Evolutionary conservation across 495 filamentous ascomycete species (phyloP), one percentile per base, ranked within the genome.

Genomic region (Rhypophila decipiens): DNA sequence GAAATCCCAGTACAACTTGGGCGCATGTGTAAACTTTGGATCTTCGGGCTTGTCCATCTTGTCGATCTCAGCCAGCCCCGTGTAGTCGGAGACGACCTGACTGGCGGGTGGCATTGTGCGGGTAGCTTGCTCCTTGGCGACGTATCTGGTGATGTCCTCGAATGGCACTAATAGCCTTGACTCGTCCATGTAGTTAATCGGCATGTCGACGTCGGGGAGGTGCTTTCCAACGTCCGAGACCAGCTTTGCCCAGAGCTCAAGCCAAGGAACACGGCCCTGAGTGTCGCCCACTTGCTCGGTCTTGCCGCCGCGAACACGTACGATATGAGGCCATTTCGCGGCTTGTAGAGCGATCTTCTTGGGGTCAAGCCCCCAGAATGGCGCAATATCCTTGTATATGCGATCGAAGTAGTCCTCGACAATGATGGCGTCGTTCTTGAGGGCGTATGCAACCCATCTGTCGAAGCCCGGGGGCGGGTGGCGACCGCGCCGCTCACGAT

Each of bases 391-490:
- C 36, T 76, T 74, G 47, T 77, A 70, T 42, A 86, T 81, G 46
- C 84, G 82, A 50, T 85, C 79, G 58, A 81, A 85, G 56, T 76
- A 77, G 48, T 83, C 82, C 52, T 86, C 83, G 39, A 86, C 72
- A 40, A 83, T 70, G 40, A 81, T 64, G 33, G 75, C 74, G 5
- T 74, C 67, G 38, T 73, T 67, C 31, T 77, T 68, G 33, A 66
- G 59, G 10, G 83, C 83, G 44, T 72, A 80, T 38, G 67, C 60
- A 53, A 81, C 82, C 83, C 83, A 87, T 24, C 54, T 58, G 49
- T 80, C 77, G 58, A 86, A 87, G 11, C 81, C 82, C 11, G 83
- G 83, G 4, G 83, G 83, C 5, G 83, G 83, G 53, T 86, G 81
- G n/a, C 83, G 71, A 9, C 83, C 83, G 54, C 83, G 70, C 36